Conservation (phyloP, 176 grass and related monocot species). For the Alopecurus myosuroides region DNA sequence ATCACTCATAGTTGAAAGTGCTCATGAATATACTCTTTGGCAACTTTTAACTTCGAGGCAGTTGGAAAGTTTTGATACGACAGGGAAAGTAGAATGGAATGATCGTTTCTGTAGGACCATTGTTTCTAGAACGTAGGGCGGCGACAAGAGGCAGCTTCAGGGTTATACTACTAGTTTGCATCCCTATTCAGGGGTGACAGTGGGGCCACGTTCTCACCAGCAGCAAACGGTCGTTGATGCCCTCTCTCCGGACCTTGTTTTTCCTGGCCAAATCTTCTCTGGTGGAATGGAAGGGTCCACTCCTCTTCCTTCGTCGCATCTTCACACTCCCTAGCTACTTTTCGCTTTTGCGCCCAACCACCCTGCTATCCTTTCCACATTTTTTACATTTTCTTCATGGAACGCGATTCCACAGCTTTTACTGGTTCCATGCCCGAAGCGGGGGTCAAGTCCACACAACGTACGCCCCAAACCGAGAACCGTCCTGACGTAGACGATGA, state of each 20-base stretch:
- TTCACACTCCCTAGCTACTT: background rate
- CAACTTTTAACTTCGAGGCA: background rate
- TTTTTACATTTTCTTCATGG: slow-evolving; percentile 3
- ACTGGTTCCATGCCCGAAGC: slow-evolving; percentile 19
- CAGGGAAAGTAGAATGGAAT: background rate
- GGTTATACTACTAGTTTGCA: too few relatives aligned
- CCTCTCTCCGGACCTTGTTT: background rate
- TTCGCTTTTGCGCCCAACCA: background rate
- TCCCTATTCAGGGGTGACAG: background rate
- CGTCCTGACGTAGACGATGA: slow-evolving; percentile 30
- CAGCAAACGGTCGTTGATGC: background rate
- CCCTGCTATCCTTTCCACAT: background rate
- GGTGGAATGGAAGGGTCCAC: background rate
- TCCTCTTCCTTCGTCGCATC: slow-evolving; percentile 3
- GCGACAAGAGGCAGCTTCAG: background rate
- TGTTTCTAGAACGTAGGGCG: slow-evolving; percentile 49
- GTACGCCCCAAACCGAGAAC: slow-evolving; percentile 13
- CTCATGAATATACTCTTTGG: too few relatives aligned
- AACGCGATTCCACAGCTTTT: slow-evolving; percentile 9
- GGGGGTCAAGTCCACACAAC: slow-evolving; percentile 29
- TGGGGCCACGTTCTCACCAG: background rate
- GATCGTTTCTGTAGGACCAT: background rate
- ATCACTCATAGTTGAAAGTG: too few relatives aligned
- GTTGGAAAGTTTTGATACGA: background rate
- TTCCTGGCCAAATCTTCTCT: background rate